Evolutionary conservation across 305 asterid species (phyloP).

Genomic region (Solanum hybrid): DNA sequence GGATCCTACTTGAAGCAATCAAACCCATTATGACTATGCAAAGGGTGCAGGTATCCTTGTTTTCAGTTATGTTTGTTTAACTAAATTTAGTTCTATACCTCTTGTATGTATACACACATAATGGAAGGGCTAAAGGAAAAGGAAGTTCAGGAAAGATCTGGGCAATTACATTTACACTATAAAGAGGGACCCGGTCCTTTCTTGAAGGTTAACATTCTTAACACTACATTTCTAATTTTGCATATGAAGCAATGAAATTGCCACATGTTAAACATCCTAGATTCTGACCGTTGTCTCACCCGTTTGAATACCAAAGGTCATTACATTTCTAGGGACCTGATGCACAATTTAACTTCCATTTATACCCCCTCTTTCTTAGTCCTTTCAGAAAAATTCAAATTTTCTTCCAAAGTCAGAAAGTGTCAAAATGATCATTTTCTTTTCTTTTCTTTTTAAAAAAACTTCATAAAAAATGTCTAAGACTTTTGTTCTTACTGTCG

Average conservation of each 20-base stretch:
- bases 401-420: background rate
- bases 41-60: background rate
- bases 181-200: background rate
- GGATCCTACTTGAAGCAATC: background rate
- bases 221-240: background rate
- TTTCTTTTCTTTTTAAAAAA: too few relatives aligned
- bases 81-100: background rate
- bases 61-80: background rate
- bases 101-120: background rate
- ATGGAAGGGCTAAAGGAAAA: background rate
- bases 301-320: too few relatives aligned
- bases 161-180: background rate
- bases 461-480: background rate
- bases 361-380: background rate
- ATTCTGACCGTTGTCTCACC: too few relatives aligned
- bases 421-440: background rate
- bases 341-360: background rate
- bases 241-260: background rate
- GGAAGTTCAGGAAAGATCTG: background rate
- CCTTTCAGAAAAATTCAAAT: background rate
- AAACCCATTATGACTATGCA: background rate
- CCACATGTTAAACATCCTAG: background rate
- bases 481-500: background rate
- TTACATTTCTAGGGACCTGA: background rate
- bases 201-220: background rate